Conservation (phyloP, 352 stramenopile species). For the Globisporangium radiosum region DNA sequence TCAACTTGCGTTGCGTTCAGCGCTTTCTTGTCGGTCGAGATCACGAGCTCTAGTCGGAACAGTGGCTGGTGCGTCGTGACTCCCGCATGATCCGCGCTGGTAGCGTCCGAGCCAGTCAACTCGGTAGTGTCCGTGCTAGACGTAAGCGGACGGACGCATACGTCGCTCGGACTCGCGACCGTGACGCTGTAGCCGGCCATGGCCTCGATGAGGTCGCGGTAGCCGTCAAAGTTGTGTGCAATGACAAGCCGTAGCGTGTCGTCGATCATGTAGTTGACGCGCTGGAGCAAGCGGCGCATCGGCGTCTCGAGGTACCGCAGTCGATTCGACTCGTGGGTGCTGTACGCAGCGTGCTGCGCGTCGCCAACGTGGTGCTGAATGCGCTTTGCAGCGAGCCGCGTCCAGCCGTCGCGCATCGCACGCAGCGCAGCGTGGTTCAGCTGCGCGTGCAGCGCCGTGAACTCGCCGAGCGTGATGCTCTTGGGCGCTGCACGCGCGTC, state of each 20-base stretch:
- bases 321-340: constrained; percentile 58
- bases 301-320: constrained; percentile 57
- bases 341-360: constrained; percentile 50
- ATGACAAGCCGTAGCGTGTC: constrained; percentile 60
- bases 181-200: constrained; percentile 58
- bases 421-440: constrained; percentile 65
- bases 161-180: constrained; percentile 39
- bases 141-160: constrained; percentile 18
- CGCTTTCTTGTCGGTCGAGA: constrained; percentile 41
- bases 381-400: constrained; percentile 54
- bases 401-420: constrained; percentile 79
- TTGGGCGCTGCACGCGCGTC: constrained; percentile 33
- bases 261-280: constrained; percentile 82
- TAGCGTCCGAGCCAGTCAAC: background rate
- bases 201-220: constrained; percentile 58
- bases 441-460: constrained; percentile 56
- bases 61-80: constrained; percentile 45
- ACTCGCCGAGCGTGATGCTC: constrained; percentile 72
- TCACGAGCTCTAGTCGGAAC: constrained; percentile 68
- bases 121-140: background rate
- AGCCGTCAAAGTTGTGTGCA: constrained; percentile 59
- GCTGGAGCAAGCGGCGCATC: constrained; percentile 53
- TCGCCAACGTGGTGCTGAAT: constrained; percentile 63
- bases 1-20: constrained; percentile 56
- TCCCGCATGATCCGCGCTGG: background rate